A percentile compares a stretch with the other conserved stretches of the same genome.
Conservation (phyloP, 1,139 yeast species). For the Blastobotrys buckinghamii region DNA sequence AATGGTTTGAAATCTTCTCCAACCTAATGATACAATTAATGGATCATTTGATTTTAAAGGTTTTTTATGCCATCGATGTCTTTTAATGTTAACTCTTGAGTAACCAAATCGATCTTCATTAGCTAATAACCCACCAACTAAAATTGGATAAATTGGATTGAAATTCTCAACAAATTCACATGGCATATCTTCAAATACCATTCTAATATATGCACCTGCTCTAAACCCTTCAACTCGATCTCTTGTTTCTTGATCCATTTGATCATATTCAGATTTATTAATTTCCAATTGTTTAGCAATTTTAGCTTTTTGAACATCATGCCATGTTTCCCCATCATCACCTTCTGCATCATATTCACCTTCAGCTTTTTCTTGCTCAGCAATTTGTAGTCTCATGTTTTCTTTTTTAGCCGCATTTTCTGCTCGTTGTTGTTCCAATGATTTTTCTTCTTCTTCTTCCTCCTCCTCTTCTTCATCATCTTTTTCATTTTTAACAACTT, state of each 20-base stretch:
- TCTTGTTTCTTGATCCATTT: conserved; percentile 71
- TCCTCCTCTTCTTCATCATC: conserved; percentile 23
- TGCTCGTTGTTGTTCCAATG: conserved; percentile 52
- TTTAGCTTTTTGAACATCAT: conserved; percentile 92
- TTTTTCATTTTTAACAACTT: conserved; percentile 39
- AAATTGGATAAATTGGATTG: conserved; percentile 76
- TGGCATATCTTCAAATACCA: conserved; percentile 78
- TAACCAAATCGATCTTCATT: conserved; percentile 93
- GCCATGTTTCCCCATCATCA: conserved; percentile 86
- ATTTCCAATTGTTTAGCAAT: conserved; percentile 95
- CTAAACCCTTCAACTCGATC: conserved; percentile 82
- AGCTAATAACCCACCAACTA: conserved; percentile 84
- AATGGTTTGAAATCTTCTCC: conserved; percentile 97
- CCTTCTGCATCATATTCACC: conserved; percentile 68
- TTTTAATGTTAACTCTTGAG: conserved; percentile 86
- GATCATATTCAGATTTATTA: conserved; percentile 62
- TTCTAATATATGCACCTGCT: conserved; percentile 90
- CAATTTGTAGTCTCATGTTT: conserved; percentile 79
- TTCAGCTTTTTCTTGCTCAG: conserved; percentile 68
- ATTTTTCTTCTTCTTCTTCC: conserved; percentile 46
- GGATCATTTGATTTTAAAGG: conserved; percentile 95
- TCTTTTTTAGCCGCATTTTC: conserved; percentile 87
- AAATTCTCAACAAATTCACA: conserved; percentile 87
- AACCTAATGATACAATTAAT: conserved; percentile 84
- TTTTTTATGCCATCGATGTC: conserved; percentile 99